Evolutionary conservation across 2,329 filamentous ascomycete species (phyloP), one percentile per base, ranked within the genome.

Genomic region (Paracamarosporium sp.): DNA sequence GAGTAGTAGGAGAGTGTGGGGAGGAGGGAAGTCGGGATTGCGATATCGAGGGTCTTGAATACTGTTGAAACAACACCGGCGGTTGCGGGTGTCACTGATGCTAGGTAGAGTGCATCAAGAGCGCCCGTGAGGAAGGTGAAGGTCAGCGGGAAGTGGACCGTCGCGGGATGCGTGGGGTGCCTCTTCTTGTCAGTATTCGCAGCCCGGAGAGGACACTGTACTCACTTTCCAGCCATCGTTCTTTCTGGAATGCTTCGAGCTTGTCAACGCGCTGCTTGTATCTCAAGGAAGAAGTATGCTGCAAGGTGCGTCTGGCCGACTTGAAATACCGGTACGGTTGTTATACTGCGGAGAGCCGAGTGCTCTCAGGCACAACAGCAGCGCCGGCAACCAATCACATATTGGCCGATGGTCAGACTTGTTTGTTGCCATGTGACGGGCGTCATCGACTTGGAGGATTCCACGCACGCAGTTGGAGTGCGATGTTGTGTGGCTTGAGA

Each of bases 121-220:
- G 58, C 74, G 48, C 76, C 79, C 33, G 78, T 75, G 13, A 81
- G 69, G 41, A 72, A 64, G 57, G 79, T 74, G 68, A 81, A 81
- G 55, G 79, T 75, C 52, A 83, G 74, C 20, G 81, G 80, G 66
- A 80, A 81, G 69, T 83, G 81, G 43, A 82, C 78, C 11, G 75
- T 70, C 25, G 79, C 78, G 47, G 80, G 80, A 63, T 83, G 80
- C 40, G 73, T 67, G 52, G 81, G 80, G 62, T 80, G 79, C 57
- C 75, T 78, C 40, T 24, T 64, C 56, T 25, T 24, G 31, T 46
- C 22, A 41, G 28, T 17, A 41, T 22, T 12, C 20, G 7, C 35
- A 50, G 9, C 17, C 3, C 36, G 22, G 7, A 25, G 46, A 25
- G 30, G 40, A n/a, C 3, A 36, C 13, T 8, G n/a, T 17, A 15